Conservation (phyloP, 352 stramenopile species). For the Blastocystis sp. region DNA sequence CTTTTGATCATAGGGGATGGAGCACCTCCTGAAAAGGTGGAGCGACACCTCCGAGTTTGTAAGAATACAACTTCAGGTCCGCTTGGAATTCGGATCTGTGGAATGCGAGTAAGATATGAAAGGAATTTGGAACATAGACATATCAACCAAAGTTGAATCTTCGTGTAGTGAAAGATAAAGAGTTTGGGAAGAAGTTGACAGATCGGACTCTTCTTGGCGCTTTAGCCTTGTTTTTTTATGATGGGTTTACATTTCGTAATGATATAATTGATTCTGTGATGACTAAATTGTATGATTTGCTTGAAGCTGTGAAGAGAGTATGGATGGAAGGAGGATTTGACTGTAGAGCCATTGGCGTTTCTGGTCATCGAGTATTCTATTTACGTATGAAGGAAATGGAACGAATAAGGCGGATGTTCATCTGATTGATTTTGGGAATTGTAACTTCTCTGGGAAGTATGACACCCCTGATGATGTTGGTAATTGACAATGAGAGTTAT, state of each 20-base stretch:
- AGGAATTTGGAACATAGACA: neutral
- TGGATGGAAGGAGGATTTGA: neutral
- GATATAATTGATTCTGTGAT: slow-evolving; percentile 37
- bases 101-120: neutral
- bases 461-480: slow-evolving; percentile 27
- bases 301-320: slow-evolving; percentile 7
- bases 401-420: slow-evolving; percentile 16
- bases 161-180: slow-evolving; percentile 12
- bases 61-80: slow-evolving; percentile 40
- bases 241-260: neutral
- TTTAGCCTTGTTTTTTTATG: slow-evolving; percentile 43
- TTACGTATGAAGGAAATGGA: slow-evolving; percentile 35
- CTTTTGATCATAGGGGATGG: slow-evolving; percentile 1
- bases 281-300: neutral
- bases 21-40: slow-evolving; percentile 8
- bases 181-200: slow-evolving; percentile 12
- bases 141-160: neutral
- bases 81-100: slow-evolving; percentile 39
- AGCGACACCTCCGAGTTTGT: slow-evolving; percentile 26
- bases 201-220: neutral
- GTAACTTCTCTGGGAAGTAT: slow-evolving; percentile 47
- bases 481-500: neutral
- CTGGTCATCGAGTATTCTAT: slow-evolving; percentile 41
- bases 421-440: slow-evolving; percentile 60
- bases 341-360: slow-evolving; percentile 39